Base-by-base conservation (phyloP, 1,284 basidiomycete genomes). In the Tetrapyrgos nigripes region DNA sequence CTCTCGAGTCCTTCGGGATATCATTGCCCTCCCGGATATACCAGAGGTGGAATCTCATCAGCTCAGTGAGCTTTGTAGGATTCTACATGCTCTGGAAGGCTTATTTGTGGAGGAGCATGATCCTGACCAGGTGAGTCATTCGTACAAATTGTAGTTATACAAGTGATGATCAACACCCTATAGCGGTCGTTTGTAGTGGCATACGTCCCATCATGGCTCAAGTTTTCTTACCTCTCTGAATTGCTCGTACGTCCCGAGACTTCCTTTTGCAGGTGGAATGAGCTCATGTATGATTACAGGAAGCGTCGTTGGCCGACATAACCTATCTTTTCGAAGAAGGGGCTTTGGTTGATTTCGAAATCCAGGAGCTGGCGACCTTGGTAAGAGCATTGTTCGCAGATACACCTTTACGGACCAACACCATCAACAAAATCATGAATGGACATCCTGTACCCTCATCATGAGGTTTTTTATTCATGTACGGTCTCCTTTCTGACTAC, bases 261-360 rank as follows among this genome's bases (percentile, higher is more conserved):
- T 17, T 37, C 49, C 40, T 60, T 43, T 21, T 43, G 8, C 17
- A 50, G 28, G 29, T 8, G 49, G 27, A 8, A 47, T 33, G 31
- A 17, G 14, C 47, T 54, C 60, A 40, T 48, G 27, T 46, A 48
- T 69, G 52, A 63, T 13, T 17, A 11, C 26, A 94, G 93, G 92
- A 94, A 73, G 95, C 94, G 1, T 94, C 92, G n/a, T 87, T 98
- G 70, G 92, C 88, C 31, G 97, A 99, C 73, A 91, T 99, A 55
- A 90, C 91, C 28, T 97, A 96, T 73, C 83, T 99, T 14, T 94
- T 96, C 70, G 93, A 97, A 64, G 89, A 93, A 63, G 94, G 95
- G 2, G 91, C 94, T 3, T 77, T 99, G 62, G 87, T 97, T 31
- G 97, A 99, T 74, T 99, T 97, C 71, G 85, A 89, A 56, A 81